A percentile compares a stretch with the other conserved stretches of the same genome.
These are phyloP conservation scores for Cicer chorassanicum DNA, from an alignment of 306 rosid species.

Conservation along the genomic window DNA sequence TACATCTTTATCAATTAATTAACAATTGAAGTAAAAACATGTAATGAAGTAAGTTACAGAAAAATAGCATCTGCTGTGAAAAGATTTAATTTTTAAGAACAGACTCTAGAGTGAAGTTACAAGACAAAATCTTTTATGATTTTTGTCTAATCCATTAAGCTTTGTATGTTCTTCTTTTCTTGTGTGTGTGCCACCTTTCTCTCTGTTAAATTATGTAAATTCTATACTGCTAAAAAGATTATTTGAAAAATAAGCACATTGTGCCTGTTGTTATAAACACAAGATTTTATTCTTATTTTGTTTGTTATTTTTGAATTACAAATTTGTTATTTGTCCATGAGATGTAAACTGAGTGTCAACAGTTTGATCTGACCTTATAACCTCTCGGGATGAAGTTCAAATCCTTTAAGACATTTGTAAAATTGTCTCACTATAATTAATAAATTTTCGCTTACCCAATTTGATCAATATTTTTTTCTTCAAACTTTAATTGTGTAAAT, in stretches of 20 bases:
- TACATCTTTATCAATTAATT: neutral
- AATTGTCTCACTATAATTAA: too few relatives aligned
- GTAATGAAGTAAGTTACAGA: neutral
- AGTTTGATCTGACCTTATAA: too few relatives aligned
- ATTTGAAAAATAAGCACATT: neutral
- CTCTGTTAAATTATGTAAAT: neutral
- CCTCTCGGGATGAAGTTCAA: too few relatives aligned
- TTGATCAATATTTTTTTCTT: neutral
- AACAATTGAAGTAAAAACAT: neutral
- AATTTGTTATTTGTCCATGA: neutral
- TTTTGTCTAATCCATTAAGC: neutral
- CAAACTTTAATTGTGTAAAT: neutral
- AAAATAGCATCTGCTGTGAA: neutral
- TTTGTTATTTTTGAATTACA: neutral
- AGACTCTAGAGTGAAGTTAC: neutral
- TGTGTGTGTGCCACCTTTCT: neutral
- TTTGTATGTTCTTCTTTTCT: neutral
- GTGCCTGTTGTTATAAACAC: neutral
- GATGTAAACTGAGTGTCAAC: too few relatives aligned
- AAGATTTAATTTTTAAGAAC: neutral
- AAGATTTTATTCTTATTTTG: neutral
- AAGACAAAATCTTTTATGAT: conserved; percentile 2
- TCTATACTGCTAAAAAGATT: neutral
- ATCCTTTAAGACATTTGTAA: too few relatives aligned
- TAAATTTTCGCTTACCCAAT: too few relatives aligned